Base-by-base conservation (phyloP, 225 moss, liverwort and hornwort genomes). In the Rhytidiadelphus loreus region DNA sequence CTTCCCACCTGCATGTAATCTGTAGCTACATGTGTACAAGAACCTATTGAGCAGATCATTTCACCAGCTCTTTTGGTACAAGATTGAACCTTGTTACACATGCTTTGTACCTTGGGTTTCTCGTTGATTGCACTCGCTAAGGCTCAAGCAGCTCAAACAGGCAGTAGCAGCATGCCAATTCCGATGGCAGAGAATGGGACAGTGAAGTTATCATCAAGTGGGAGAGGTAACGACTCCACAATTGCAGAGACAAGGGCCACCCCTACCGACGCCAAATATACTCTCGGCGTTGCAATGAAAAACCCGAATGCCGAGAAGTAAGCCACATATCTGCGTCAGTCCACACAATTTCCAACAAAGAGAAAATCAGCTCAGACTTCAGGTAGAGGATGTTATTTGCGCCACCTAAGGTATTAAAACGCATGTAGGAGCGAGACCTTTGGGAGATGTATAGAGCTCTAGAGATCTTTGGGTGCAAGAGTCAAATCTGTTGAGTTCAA, bases 171-270 rank as follows among this genome's bases (percentile, higher is more conserved):
- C 91, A 93, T 92, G 59, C 96, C 97, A 37, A 94, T 86, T 72
- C 81, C 91, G 71, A 94, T 91, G 18, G 96, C 93, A 46, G 91
- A 63, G 43, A 95, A 93, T 30, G 97, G 94, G 60, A 97, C 95
- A 32, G 93, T 94, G 68, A 96, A 93, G 91, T 97, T 97, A 76
- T 97, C 97, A 48, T 97, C 96, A 33, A 94, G 41, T 24, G 83
- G 89, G 62, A 97, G 87, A 65, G 97, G 96, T 83, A 95, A 84
- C 48, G 95, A 95, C 84, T 97, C 97, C 83, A 91, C 95, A 82
- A 96, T 50, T 16, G 93, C 91, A 21, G 92, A 88, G 61, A 88
- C 85, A 60, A 95, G 89, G 16, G 94, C 93, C 85, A 97, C 93
- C 18, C 86, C 85, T 22, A 90, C 10, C 50, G 95, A 89, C 72